Evolutionary conservation across 768 basidiomycete genomes (phyloP).

Genomic region (Suillus americanus): DNA sequence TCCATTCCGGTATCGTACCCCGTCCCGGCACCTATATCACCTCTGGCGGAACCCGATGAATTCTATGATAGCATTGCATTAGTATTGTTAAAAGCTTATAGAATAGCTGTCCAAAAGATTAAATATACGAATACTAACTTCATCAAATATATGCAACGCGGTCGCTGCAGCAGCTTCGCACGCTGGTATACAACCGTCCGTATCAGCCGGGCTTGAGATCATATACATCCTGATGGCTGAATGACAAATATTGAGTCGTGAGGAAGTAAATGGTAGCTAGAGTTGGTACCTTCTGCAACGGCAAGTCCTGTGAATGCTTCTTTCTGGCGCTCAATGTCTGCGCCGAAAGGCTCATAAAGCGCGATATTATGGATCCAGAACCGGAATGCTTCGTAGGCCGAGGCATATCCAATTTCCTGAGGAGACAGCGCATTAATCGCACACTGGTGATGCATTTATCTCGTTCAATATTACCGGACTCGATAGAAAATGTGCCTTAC

Average conservation of each 20-base stretch:
- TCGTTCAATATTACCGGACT: not conserved
- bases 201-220: constrained; percentile 43
- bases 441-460: constrained; percentile 37
- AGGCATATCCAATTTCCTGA: constrained; percentile 69
- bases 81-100: not conserved
- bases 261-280: not conserved
- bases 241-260: constrained; percentile 7
- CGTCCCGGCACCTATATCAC: not conserved
- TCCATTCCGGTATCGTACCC: not conserved
- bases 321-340: constrained; percentile 58
- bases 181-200: constrained; percentile 47
- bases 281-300: constrained; percentile 61
- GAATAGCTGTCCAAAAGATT: not conserved
- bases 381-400: constrained; percentile 75
- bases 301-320: constrained; percentile 70
- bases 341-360: constrained; percentile 55
- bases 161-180: constrained; percentile 70
- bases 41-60: not conserved
- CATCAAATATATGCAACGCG: constrained; percentile 57
- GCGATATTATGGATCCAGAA: constrained; percentile 59
- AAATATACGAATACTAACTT: constrained; percentile 34
- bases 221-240: constrained; percentile 59
- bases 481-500: constrained; percentile 34
- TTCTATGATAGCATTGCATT: not conserved
- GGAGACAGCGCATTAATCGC: constrained; percentile 53